Evolutionary conservation across 2,329 filamentous ascomycete genomes (phyloP).

Genomic region (Xylariaceae sp.): DNA sequence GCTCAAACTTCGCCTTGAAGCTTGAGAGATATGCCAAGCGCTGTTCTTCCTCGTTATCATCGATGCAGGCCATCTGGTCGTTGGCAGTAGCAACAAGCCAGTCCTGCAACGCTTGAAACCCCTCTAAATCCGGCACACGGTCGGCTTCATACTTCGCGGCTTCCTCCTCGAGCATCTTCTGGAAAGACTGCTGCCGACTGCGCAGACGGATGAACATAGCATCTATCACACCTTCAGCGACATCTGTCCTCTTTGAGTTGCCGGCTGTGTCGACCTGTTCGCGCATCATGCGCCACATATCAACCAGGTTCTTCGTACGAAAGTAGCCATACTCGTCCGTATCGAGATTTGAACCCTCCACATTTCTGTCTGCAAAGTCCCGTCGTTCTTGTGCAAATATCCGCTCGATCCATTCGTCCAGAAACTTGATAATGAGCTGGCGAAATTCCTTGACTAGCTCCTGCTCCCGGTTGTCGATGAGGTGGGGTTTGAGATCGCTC

Average conservation of each 20-base stretch:
- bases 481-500: constrained; percentile 74
- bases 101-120: constrained; percentile 80
- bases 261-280: constrained; percentile 86
- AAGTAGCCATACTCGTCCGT: constrained; percentile 86
- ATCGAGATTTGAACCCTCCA: constrained; percentile 73
- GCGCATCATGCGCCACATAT: constrained; percentile 96
- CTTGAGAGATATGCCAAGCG: constrained; percentile 78
- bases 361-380: constrained; percentile 73
- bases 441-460: constrained; percentile 93
- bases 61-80: constrained; percentile 97
- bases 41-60: constrained; percentile 76
- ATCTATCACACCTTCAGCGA: constrained; percentile 92
- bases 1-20: constrained; percentile 79
- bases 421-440: constrained; percentile 87
- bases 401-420: constrained; percentile 96
- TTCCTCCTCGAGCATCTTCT: constrained; percentile 84
- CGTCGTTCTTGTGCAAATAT: constrained; percentile 80
- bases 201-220: constrained; percentile 90
- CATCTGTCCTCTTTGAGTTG: constrained; percentile 80
- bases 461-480: constrained; percentile 84
- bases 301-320: constrained; percentile 84
- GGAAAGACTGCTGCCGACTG: constrained; percentile 78
- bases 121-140: constrained; percentile 52
- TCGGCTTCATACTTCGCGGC: constrained; percentile 64
- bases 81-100: constrained; percentile 97